Conservation (phyloP, 805 yeast genomes). For the Hermanozyma aechmeae region DNA sequence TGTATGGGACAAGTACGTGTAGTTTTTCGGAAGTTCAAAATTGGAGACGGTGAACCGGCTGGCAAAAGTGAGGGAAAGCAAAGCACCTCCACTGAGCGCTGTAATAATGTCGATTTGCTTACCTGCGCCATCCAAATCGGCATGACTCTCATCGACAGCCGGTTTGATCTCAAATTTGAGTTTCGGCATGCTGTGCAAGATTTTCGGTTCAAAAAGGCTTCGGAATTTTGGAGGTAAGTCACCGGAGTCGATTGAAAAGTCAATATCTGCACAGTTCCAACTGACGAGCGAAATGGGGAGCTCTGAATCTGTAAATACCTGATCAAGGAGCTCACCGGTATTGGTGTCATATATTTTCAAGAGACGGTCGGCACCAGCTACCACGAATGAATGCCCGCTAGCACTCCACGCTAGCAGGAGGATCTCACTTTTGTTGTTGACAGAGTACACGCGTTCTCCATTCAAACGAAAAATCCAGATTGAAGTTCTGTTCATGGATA, state of each 20-base stretch:
- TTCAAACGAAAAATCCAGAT: conserved; percentile 43
- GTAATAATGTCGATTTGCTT: too few relatives aligned
- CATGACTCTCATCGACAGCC: too few relatives aligned
- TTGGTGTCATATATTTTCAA: conserved; percentile 38
- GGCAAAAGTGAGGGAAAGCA: conserved; percentile 22
- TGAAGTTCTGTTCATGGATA: conserved; percentile 41
- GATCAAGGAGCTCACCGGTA: conserved; percentile 32
- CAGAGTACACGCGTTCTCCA: conserved; percentile 45
- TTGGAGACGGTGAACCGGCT: conserved; percentile 19
- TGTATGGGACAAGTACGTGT: conserved; percentile 11
- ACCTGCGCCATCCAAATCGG: too few relatives aligned
- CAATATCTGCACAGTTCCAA: conserved; percentile 9
- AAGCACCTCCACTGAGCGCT: too few relatives aligned
- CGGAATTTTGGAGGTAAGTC: too few relatives aligned
- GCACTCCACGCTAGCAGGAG: conserved; percentile 21
- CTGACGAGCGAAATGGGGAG: conserved; percentile 9
- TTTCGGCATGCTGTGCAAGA: too few relatives aligned
- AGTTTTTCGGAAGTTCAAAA: conserved; percentile 12
- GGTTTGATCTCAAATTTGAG: too few relatives aligned
- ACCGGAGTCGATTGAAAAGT: not conserved
- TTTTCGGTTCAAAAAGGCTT: too few relatives aligned
- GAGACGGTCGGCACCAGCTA: conserved; percentile 34
- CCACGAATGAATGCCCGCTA: conserved; percentile 32
- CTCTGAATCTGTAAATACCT: conserved; percentile 6
- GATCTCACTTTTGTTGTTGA: conserved; percentile 26